Base-by-base conservation (phyloP, 192 early-diverging fungal genomes). In the Haplosporangium gracile region DNA sequence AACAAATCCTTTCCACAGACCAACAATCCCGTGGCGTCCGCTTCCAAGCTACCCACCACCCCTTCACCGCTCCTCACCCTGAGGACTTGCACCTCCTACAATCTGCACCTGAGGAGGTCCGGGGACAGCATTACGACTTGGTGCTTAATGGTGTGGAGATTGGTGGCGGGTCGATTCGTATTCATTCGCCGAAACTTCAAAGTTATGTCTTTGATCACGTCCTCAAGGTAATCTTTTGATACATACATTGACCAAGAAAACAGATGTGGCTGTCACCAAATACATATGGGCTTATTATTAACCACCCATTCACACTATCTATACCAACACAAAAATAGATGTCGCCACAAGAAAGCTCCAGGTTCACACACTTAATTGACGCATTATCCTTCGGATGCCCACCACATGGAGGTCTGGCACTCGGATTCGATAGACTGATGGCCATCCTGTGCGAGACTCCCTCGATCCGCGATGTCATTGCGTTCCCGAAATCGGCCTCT, bases 101-200 rank as follows among this genome's bases (percentile, higher is more conserved):
- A 34, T 90, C 81, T 4, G 81, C 93, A 49, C 96, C 96, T 15
- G 91, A 89, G 80, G 91, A 92, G 82, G 92, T 92, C 42, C 84
- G 91, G 4, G 97, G 95, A 18, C 96, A 96, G 87, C 96, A 97
- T 88, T 97, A 97, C 78, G 97, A 98, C 82, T 83, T 98, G 68
- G 96, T 98, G 0, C 88, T 98, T 55, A 97, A 98, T 80, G 97
- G 97, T 15, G 92, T 95, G 60, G 97, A 98, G 78, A 94, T 98
- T 83, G 97, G 95, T 20, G 97, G 97, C 8, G 97, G 97, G 10
- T 97, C 96, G 2, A 95, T 98, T 70, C 94, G 97, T 78, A 93
- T 97, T 7, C 96, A 98, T 88, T 92, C 94, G 29, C 93, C 96
- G 0, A 88, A 89, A 2, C 88, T 97, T 72, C 97, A 98, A 85